Base-by-base conservation (phyloP, 192 early-diverging fungal species). In the Umbelopsis vinacea region DNA sequence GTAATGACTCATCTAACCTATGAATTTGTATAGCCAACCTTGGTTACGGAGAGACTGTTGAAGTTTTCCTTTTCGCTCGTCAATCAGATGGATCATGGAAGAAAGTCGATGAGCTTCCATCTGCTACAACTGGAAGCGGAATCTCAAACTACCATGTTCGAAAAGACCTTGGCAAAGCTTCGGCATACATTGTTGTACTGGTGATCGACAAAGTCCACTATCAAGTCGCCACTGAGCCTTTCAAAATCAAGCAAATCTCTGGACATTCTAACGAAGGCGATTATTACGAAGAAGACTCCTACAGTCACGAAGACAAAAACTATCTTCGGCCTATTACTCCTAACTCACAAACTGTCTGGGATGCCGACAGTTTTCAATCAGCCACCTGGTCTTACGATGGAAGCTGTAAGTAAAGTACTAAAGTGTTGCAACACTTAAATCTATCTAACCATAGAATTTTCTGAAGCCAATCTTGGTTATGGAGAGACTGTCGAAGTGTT, bases 61-160 rank as follows among this genome's bases (percentile, higher is more conserved):
- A 37, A n/a, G 57, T 63, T 0, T 15, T 63, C 35, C 33, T 63
- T 8, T 26, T 63, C 35, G 57, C 57, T 19, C 57, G 26, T 17
- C 29, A 63, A 0, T 63, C 57, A 17, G 17, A 29, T n/a, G 19
- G 33, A 12, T 17, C 4, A 6, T 63, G 57, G 57, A 63, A 63
- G 12, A 11, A 63, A 6, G 57, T 63, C 35, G 57, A 63, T 14
- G 35, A 22, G 7, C 33, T 63, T 17, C 57, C 57, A 63, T 63
- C 57, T 37, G 57, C 3, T 6, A 63, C 57, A 2, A 35, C 57
- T 37, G 57, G 57, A 22, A 19, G 57, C 3, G 57, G 57, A 19
- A 63, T 63, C 33, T 63, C 57, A 3, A 63, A 63, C 57, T 63
- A 63, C 57, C 57, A 63, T 37, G 57, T 63, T 29, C 57, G 57